Evolutionary conservation across 2,329 filamentous ascomycete species (phyloP), one percentile per base, ranked within the genome.

Genomic region (Ceratocystis albifundus): DNA sequence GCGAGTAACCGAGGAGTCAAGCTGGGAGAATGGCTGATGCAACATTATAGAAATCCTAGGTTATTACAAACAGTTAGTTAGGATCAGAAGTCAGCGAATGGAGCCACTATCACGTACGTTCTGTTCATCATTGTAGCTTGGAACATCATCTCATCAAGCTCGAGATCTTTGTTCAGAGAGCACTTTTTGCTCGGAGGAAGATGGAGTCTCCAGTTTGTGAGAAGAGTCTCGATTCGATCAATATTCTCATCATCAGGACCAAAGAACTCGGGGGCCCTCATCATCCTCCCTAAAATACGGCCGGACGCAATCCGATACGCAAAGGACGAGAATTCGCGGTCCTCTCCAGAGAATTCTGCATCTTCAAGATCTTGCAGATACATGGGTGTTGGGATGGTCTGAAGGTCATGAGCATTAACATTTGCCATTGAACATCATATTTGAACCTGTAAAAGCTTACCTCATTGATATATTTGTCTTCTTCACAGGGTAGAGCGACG

Each of bases 61-160:
- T 20, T 1, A 20, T 17, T 8, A 30, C 36, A 30, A 25, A 25
- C n/a, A 15, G 55, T 67, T 55, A 67, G 50, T 25, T 25, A 20
- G 12, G 15, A 12, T 10, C 28, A 46, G 50, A 36, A 10, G 10
- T 17, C 6, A 20, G 4, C 17, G 36, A 17, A 17, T 7, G 36
- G n/a, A 15, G 15, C 2, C 44, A 3, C 3, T 10, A 20, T 8
- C 3, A 75, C 79, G 71, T 74, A 80, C 78, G 81, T 81, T 69
- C 84, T 77, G 41, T 78, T 81, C 71, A 96, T 89, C 84, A 95
- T 93, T 69, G 89, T 87, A 0, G 89, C 91, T 74, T 95, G 90
- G 76, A 96, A 96, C 75, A 96, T 86, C 82, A 96, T 88, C 75
- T 96, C 90, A 73, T 96, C 92, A 10, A 92, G 80, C 65, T 84